phyloP scores from a whole-genome alignment of 805 yeast species.

The Wickerhamomyces bovis region DNA sequence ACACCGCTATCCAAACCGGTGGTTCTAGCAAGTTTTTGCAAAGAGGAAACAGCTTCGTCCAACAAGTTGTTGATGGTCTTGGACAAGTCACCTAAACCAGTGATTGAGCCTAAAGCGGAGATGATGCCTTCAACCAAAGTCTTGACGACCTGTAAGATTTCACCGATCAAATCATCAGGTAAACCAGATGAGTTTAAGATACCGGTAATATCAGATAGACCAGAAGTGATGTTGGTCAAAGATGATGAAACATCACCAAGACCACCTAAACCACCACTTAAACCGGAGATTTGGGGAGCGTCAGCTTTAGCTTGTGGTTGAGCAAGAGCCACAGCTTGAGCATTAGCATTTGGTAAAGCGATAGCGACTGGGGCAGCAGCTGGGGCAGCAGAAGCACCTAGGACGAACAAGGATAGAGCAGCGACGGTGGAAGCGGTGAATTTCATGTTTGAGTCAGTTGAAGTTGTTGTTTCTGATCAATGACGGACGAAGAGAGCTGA shows the following conservation, averaged over 20 bases:
- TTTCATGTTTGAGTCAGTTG: slow-evolving; percentile 19
- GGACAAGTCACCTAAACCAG: slow-evolving; percentile 8
- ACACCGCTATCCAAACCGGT: slow-evolving; percentile 7
- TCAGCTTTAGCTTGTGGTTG: slow-evolving; percentile 2
- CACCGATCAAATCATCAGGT: slow-evolving; percentile 5
- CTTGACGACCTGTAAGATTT: slow-evolving; percentile 3
- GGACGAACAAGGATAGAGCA: slow-evolving; percentile 26
- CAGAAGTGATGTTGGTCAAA: slow-evolving; percentile 2
- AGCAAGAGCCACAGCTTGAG: slow-evolving; percentile 8
- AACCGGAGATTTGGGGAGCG: slow-evolving; percentile 1
- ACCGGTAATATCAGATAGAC: slow-evolving; percentile 1
- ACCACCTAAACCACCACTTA: slow-evolving; percentile 2
- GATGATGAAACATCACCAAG: background rate
- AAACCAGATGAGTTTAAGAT: slow-evolving; percentile 4
- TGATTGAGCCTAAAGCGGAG: slow-evolving; percentile 7
- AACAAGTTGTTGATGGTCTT: slow-evolving; percentile 6
- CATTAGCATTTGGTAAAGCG: slow-evolving; percentile 7
- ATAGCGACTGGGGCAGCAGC: slow-evolving; percentile 9
- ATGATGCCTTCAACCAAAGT: slow-evolving; percentile 7
- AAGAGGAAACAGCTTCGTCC: slow-evolving; percentile 6
- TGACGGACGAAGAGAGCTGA: background rate
- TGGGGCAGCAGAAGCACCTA: slow-evolving; percentile 18
- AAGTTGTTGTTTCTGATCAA: slow-evolving; percentile 2
- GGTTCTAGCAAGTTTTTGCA: slow-evolving; percentile 5
- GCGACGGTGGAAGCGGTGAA: slow-evolving; percentile 29